These are phyloP conservation scores for Chrysophaeum taylorii DNA, from an alignment of 352 stramenopile genomes.

Conservation along the genomic window DNA sequence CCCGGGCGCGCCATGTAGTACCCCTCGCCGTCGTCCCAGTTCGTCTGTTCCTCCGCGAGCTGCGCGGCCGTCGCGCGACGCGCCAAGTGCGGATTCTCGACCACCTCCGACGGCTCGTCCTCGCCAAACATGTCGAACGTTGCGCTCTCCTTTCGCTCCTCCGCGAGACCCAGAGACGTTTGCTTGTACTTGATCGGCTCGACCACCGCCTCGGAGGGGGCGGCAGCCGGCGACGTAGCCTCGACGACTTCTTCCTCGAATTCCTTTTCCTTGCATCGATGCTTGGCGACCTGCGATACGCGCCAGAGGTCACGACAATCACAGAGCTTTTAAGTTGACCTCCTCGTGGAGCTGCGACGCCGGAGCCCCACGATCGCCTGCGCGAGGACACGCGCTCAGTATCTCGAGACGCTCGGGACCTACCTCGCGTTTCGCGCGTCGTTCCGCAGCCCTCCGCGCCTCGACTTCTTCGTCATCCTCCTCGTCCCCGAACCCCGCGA, in stretches of 20 bases:
- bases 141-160: background rate
- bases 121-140: constrained; percentile 12
- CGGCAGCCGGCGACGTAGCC: background rate
- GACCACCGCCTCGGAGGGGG: background rate
- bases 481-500: background rate
- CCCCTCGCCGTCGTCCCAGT: constrained; percentile 91
- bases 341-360: background rate
- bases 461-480: background rate
- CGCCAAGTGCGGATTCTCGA: background rate
- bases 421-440: background rate
- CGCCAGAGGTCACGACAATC: background rate
- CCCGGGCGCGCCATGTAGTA: constrained; percentile 92
- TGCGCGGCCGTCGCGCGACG: constrained; percentile 6
- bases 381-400: background rate
- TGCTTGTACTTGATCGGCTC: background rate
- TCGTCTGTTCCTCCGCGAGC: constrained; percentile 32
- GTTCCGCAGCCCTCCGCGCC: constrained; percentile 1
- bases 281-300: background rate
- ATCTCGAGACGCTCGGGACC: background rate
- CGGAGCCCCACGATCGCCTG: background rate
- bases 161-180: background rate
- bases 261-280: background rate
- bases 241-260: background rate
- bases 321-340: too few species aligned
- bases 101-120: background rate